Conservation (phyloP, 805 yeast genomes). For the Myxozyma lipomycoides region DNA sequence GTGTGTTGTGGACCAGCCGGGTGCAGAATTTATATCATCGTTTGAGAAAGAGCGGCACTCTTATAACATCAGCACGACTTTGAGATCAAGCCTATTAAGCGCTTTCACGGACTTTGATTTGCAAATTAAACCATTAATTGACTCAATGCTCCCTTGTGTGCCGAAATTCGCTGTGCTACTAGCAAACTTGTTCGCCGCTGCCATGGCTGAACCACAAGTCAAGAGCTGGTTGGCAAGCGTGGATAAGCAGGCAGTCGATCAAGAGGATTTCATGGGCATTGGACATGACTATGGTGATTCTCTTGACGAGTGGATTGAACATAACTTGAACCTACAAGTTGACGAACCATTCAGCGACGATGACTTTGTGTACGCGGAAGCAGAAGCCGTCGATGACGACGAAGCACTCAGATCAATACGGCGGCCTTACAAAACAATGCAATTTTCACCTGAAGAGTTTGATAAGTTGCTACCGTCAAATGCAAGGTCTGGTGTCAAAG, state of each 20-base stretch:
- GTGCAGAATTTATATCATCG: not conserved
- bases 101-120: not conserved
- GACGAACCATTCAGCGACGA: not conserved
- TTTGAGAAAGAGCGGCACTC: not conserved
- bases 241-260: slow-evolving; percentile 10
- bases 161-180: slow-evolving; percentile 14
- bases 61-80: not conserved
- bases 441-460: not conserved
- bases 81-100: not conserved
- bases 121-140: slow-evolving; percentile 7
- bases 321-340: not conserved
- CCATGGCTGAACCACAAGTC: not conserved
- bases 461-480: not conserved
- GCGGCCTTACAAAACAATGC: not conserved
- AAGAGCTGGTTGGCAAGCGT: slow-evolving; percentile 8
- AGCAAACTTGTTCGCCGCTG: slow-evolving; percentile 1
- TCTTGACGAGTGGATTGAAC: slow-evolving; percentile 23
- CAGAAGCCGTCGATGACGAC: not conserved
- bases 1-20: not conserved
- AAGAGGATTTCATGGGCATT: slow-evolving; percentile 5
- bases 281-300: slow-evolving; percentile 14
- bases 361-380: not conserved
- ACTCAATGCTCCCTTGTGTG: not conserved
- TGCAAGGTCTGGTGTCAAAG: not conserved
- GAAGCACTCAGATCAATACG: not conserved